These are phyloP conservation scores for Eucalyptus regnans DNA, from an alignment of 345 rosid species.

Conservation along the genomic window DNA sequence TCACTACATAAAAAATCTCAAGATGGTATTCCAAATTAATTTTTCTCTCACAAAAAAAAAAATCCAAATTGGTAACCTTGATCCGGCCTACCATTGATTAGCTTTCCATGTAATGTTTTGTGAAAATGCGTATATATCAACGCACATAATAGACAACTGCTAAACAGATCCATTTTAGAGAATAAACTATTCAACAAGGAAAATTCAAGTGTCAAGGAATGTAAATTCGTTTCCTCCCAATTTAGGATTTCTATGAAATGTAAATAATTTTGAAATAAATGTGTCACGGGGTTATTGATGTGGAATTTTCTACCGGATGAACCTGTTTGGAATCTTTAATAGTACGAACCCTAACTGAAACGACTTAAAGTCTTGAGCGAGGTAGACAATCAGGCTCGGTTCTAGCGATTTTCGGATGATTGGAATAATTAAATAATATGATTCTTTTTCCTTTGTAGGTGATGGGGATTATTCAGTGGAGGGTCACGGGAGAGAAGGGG, in stretches of 20 bases:
- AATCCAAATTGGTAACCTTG: not conserved
- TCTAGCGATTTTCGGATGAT: not conserved
- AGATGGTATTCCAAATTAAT: accelerated
- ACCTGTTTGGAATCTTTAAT: not conserved
- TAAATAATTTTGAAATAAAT: no score
- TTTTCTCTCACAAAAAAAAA: not conserved
- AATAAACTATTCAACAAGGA: accelerated
- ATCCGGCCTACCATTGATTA: accelerated
- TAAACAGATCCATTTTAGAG: no score
- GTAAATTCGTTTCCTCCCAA: accelerated
- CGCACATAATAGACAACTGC: accelerated
- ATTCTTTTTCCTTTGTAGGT: not conserved
- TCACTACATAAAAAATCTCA: accelerated
- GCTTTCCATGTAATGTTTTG: not conserved
- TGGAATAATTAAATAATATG: not conserved
- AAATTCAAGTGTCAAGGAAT: not conserved
- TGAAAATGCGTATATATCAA: accelerated
- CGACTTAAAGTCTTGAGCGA: not conserved
- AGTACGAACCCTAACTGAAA: not conserved
- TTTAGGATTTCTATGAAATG: not conserved
- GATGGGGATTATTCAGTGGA: not conserved
- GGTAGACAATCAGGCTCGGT: not conserved
- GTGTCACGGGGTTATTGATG: no score
- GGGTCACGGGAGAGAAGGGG: not conserved
- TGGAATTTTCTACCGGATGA: no score